Evolutionary conservation across 2,329 filamentous ascomycete species (phyloP).

Genomic region (Aureobasidium sp.): DNA sequence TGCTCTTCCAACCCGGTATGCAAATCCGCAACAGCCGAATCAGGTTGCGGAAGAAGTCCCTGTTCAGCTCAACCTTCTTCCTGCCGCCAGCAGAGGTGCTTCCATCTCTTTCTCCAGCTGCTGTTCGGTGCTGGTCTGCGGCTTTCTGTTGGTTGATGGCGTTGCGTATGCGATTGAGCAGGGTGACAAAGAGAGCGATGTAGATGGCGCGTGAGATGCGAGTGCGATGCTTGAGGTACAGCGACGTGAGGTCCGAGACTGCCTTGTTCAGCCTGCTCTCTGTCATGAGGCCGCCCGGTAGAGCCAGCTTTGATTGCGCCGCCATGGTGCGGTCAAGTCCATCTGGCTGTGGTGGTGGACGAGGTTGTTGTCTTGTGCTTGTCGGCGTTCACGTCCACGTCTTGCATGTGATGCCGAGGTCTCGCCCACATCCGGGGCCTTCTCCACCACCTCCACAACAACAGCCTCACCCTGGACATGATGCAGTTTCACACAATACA

Average conservation of each 20-base stretch:
- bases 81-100: conserved; percentile 22
- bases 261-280: conserved; percentile 60
- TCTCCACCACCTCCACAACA: no score
- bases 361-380: neutral
- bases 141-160: conserved; percentile 86
- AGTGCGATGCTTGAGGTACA: conserved; percentile 74
- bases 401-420: conserved; percentile 15
- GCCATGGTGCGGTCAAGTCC: conserved; percentile 49
- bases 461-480: no score
- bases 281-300: conserved; percentile 42
- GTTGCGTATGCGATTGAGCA: conserved; percentile 81
- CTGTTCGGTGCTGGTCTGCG: conserved; percentile 51
- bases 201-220: conserved; percentile 79
- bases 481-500: no score
- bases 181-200: conserved; percentile 69
- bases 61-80: conserved; percentile 81
- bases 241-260: conserved; percentile 58
- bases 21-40: conserved; percentile 76
- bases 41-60: conserved; percentile 75
- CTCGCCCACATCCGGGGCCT: neutral
- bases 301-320: conserved; percentile 61
- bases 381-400: neutral
- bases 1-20: conserved; percentile 81
- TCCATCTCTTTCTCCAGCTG: conserved; percentile 31
- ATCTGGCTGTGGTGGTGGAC: neutral